Evolutionary conservation across 2,329 filamentous ascomycete genomes (phyloP).

Genomic region (Colletotrichum lupini): DNA sequence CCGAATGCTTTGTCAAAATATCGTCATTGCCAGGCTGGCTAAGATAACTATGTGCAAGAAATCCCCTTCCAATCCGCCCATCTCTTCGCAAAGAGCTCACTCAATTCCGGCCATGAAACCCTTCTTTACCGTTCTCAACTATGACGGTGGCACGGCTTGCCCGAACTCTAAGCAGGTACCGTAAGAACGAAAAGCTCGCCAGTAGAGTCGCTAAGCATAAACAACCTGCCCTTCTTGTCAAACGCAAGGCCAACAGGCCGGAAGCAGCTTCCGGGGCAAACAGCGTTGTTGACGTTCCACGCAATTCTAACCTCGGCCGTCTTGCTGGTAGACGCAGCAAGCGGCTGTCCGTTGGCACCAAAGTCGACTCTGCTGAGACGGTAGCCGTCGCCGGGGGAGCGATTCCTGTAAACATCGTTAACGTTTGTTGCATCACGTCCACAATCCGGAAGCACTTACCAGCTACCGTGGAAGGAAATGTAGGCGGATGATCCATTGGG

Average conservation of each 20-base stretch:
- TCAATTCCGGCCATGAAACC: background rate
- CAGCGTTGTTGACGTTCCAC: conserved; percentile 57
- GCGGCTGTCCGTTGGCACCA: conserved; percentile 46
- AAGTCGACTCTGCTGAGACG: conserved; percentile 51
- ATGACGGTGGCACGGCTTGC: background rate
- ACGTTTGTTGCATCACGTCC: background rate
- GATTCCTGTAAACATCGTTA: conserved; percentile 42
- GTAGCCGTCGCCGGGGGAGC: conserved; percentile 49
- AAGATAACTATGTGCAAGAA: conserved; percentile 1
- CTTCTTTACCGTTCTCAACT: background rate
- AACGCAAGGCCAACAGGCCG: conserved; percentile 69
- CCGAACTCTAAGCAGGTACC: conserved; percentile 16
- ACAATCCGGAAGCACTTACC: conserved; percentile 53
- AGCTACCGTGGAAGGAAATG: conserved; percentile 80
- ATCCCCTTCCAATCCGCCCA: background rate
- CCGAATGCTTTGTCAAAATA: background rate
- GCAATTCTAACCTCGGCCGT: conserved; percentile 59
- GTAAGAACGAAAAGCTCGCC: conserved; percentile 72
- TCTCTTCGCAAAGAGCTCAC: background rate
- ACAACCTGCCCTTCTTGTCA: conserved; percentile 65
- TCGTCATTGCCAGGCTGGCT: background rate
- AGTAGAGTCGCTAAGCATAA: conserved; percentile 71
- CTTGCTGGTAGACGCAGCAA: conserved; percentile 46
- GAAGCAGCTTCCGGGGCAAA: conserved; percentile 69
- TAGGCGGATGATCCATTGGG: conserved; percentile 68